Evolutionary conservation across 179 eudicot species (phyloP), one percentile per base, ranked within the genome.

Genomic region (Camellia oleifera): DNA sequence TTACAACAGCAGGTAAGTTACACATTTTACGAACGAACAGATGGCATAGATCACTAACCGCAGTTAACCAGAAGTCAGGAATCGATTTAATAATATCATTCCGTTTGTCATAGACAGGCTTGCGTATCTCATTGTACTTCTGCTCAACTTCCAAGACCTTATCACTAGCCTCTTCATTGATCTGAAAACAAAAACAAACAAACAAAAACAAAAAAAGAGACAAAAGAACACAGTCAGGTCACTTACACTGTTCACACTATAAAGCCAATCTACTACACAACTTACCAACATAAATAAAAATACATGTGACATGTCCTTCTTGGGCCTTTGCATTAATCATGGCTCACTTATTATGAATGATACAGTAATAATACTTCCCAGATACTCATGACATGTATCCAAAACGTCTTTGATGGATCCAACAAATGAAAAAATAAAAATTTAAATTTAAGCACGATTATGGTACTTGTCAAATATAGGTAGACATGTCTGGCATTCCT

Each of bases 11-110:
- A 71, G 32, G 44, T 13, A 44, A 48, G 58, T n/a, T 6, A 46
- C 42, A 32, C 4, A 4, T 61, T 42, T 61, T 14, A 42, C 50
- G 6, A 76, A 72, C 4, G 12, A 63, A 76, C 4, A 79, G 69
- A 7, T 56, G 48, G 12, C 23, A 32, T n/a, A 64, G 68, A 83
- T 32, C 7, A 87, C 95, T 82, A 77, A 95, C 98, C 20, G 98
- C 99, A 73, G 98, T 94, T 85, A 90, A 82, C 99, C 98, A 95
- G 84, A 95, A 95, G 84, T 95, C 94, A 1, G 99, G 98, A 86
- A 95, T 94, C 69, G 90, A 76, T 80, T 86, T 87, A 72, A 95
- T 92, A 53, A 91, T 84, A 3, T 89, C 94, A 77, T 89, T 88
- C 77, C 99, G 83, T 86, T 88, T 95, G 61, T 91, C 97, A 81